These are phyloP conservation scores for Triticum turgidum DNA, from an alignment of 176 grass and related monocot species.

Conservation along the genomic window DNA sequence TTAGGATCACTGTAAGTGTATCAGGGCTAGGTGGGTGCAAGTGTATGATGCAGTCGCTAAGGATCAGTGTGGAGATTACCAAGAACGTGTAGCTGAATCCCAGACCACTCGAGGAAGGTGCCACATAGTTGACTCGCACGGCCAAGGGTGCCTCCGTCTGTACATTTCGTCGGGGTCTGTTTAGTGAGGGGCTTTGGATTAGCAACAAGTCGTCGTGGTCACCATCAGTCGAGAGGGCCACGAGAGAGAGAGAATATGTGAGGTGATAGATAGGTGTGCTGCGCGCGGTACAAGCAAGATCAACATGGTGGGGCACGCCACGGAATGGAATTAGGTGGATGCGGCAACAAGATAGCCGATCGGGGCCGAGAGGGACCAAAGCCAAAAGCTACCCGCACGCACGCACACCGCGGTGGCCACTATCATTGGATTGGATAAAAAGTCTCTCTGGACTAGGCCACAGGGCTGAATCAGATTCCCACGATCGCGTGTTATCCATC, in stretches of 20 bases:
- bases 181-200: not conserved
- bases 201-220: slow-evolving; percentile 24
- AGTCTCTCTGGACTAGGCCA: slow-evolving; percentile 20
- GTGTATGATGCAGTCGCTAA: not conserved
- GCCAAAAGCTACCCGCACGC: slow-evolving; percentile 37
- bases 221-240: slow-evolving; percentile 21
- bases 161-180: not conserved
- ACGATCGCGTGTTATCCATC: slow-evolving; percentile 39
- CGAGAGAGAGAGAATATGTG: slow-evolving; percentile 40
- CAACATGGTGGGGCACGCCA: slow-evolving; percentile 30
- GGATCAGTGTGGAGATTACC: not conserved
- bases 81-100: not conserved
- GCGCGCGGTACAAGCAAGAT: slow-evolving; percentile 13
- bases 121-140: not conserved
- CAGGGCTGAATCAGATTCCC: slow-evolving; percentile 57
- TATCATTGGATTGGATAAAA: slow-evolving; percentile 60
- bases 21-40: not conserved
- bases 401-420: slow-evolving; percentile 37
- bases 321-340: slow-evolving; percentile 53
- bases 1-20: not conserved
- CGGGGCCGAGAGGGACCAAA: not conserved
- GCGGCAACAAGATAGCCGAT: slow-evolving; percentile 70
- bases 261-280: slow-evolving; percentile 52
- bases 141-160: not conserved
- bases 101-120: not conserved